Evolutionary conservation across 805 yeast genomes (phyloP), one percentile per base, ranked within the genome.

Genomic region (Cyberlindnera xishuangbannaensis): DNA sequence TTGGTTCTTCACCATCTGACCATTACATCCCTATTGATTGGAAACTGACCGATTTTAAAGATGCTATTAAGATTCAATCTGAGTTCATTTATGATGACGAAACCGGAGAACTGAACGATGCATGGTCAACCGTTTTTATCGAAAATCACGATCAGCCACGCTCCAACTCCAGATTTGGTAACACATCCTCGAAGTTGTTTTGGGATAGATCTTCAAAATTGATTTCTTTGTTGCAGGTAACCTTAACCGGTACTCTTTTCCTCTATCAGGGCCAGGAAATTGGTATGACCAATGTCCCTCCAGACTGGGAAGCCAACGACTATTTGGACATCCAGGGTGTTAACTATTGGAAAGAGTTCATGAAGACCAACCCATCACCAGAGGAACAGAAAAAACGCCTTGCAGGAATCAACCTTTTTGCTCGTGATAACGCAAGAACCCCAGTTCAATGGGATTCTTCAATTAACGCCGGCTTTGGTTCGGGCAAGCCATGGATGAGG

Each of bases 261-360:
- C 55, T 75, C 25, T 75, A 73, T 54, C 79, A 75, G 53, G 81
- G 80, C 32, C 81, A 75, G 51, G 81, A 75, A 45, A 57, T 75
- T 40, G 80, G 76, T 21, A 69, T 67, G 70, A 63, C 64, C 33
- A 74, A 74, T 48, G 53, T 71, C 19, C 31, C 49, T 16, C 47
- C 55, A 33, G 47, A 50, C 25, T 72, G 76, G 76, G 58, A 61
- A 15, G 55, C 72, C 34, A 59, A 57, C 14, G 73, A 72, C 46
- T 74, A 72, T 54, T 53, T 59, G 41, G 81, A 74, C 47, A 64
- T 74, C 39, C 65, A 67, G 41, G 58, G 71, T 27, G 51, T 62
- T 42, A 67, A 65, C 49, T 61, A 64, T 48, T 65, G 60, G 54
- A 51, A 56, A 21, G 53, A 52, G 20, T 64, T 56, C 37, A 47